Evolutionary conservation across 331 rosid species (phyloP).

Genomic region (Malus hybrid): DNA sequence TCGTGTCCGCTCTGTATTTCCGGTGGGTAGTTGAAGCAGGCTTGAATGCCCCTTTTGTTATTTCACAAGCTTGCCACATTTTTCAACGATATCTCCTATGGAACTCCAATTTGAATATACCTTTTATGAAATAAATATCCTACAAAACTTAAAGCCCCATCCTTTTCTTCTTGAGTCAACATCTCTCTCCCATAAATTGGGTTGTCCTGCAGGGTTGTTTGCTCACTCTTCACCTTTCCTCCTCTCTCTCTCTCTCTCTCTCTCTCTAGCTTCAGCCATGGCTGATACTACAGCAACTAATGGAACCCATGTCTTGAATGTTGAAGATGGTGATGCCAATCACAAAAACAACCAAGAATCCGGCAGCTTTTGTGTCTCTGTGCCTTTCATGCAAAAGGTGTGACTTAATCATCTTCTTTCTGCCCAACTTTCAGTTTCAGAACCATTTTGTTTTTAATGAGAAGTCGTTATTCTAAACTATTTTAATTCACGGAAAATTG

Average conservation of each 20-base stretch:
- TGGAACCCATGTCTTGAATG: constrained; percentile 29
- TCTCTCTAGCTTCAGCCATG: constrained; percentile 23
- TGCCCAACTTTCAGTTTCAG: neutral
- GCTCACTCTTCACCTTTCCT: neutral
- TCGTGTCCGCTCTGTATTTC: constrained; percentile 25
- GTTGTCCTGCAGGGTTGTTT: neutral
- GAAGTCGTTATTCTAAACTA: too few relatives aligned
- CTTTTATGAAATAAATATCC: neutral
- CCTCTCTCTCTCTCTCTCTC: neutral
- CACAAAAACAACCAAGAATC: constrained; percentile 8
- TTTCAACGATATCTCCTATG: constrained; percentile 22
- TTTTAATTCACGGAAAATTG: too few relatives aligned
- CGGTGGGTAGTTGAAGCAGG: constrained; percentile 57
- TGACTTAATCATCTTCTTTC: neutral
- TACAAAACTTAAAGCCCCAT: neutral
- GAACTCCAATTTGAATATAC: neutral
- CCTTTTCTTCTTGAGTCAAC: neutral
- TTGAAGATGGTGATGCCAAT: constrained; percentile 20
- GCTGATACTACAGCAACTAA: constrained; percentile 25
- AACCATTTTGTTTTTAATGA: neutral
- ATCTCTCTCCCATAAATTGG: constrained; percentile 28
- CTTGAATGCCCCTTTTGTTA: constrained; percentile 19
- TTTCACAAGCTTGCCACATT: constrained; percentile 5
- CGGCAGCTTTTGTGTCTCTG: constrained; percentile 3
- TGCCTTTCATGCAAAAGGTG: constrained; percentile 69